Base-by-base conservation (phyloP, 345 rosid species). In the Sisymbrium irio region DNA sequence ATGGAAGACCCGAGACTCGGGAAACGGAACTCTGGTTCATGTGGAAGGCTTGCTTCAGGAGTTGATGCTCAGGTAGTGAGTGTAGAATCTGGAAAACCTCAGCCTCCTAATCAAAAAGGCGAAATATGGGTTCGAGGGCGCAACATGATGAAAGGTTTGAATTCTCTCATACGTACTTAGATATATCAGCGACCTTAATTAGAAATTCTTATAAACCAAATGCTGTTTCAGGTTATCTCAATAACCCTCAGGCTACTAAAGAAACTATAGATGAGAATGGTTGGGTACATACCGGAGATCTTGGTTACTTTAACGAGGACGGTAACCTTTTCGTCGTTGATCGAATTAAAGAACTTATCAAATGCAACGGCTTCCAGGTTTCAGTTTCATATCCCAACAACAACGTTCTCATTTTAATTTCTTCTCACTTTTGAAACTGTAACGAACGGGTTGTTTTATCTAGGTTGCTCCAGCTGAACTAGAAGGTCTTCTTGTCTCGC, bases 391-490 rank as follows among this genome's bases (percentile, higher is more conserved):
- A 55, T 77, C 41, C 13, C 4, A 27, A 50, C 4, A 27, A 50
- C 4, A 27, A 50, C 32, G 9, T 47, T 62, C 17, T 51, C 56
- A 11, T 50, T 2, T 58, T 44, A 47, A 17, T 46, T 41, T 14
- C 37, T 50, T 62, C 51, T 50, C 32, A 50, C 56, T 50, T 50
- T 8, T 3, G 8, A 35, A 35, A 2, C 37, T 33, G 6, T 18
- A 4, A 33, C 10, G 41, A 33, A 41, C 50, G 37, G 46, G 58
- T 72, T 76, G 63, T 9, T 71, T 9, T 20, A 60, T 62, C 37
- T 27, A 96, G 99, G 88, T 96, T 77, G 99, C 99, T 47, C 99
- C 98, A 40, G 99, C 98, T 37, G 99, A 96, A 80, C 88, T 96
- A 53, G 99, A 96, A 86, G 98, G 89, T 44, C 80, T 96, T n/a